Base-by-base conservation (phyloP, 2,329 filamentous ascomycete species). In the Epichloe hybrida region DNA sequence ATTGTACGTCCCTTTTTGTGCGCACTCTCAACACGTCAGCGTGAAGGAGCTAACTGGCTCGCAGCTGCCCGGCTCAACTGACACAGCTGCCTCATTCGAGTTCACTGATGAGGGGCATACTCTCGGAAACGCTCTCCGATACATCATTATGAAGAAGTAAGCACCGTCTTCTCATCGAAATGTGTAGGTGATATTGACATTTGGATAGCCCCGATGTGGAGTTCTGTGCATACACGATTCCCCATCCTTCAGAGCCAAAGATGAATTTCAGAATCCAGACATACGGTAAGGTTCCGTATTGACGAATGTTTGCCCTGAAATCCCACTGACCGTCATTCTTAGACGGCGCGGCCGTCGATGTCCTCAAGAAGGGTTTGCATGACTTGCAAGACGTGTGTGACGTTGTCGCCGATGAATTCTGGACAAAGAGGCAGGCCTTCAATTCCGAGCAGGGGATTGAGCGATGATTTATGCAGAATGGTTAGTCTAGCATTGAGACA, bases 231-330 rank as follows among this genome's bases (percentile, higher is more conserved):
- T 98, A 98, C 69, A 88, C 91, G 7, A 97, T 98, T 54, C 93
- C 93, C 34, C 93, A 98, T 69, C 93, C 93, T 48, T 95, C 90
- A 39, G 93, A 98, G 69, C 74, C 83, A 40, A 93, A 95, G 71
- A 95, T 98, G 91, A 95, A 97, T 64, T 74, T 98, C 55, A 81
- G 93, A 61, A 97, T 98, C 55, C 93, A 98, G 69, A 98, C 91
- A 58, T 97, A 93, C 62, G 87, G 91, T 95, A 72, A 64, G 81
- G 9, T 41, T 36, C 34, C 17, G 23, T 12, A 4, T 43, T 43
- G 23, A 21, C 69, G 43, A 31, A 49, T 23, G 15, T 47, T 35
- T 46, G 23, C 31, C n/a, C 45, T 17, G 13, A 34, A 17, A 27
- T 17, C 13, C n/a, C 49, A 57, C 46, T 51, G 23, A 49, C 20